phyloP scores from a whole-genome alignment of 805 yeast species.

The Candida morakotiae region DNA sequence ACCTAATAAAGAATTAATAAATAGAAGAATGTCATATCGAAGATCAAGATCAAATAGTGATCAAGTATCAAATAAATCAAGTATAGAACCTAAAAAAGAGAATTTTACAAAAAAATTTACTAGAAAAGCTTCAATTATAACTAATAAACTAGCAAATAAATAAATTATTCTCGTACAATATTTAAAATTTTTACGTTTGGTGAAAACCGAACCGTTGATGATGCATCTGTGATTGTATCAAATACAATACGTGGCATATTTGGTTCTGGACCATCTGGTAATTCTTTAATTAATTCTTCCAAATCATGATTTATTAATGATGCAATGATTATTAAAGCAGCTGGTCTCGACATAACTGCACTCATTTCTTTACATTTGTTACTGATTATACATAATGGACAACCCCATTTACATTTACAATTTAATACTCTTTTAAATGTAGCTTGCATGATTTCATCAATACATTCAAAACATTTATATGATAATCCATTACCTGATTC shows the following conservation, averaged over 20 bases:
- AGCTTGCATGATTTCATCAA: constrained; percentile 59
- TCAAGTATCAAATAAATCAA: constrained; percentile 10
- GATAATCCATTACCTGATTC: constrained; percentile 75
- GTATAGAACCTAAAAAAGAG: constrained; percentile 14
- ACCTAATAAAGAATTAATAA: constrained; percentile 3
- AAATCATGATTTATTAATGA: constrained; percentile 53
- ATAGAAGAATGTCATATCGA: constrained; percentile 8
- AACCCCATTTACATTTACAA: constrained; percentile 75
- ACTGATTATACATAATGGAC: constrained; percentile 85
- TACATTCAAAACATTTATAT: constrained; percentile 73
- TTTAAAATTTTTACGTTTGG: constrained; percentile 40
- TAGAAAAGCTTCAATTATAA: constrained; percentile 28
- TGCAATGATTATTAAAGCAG: constrained; percentile 67
- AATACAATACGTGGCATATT: constrained; percentile 65
- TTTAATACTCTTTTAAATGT: constrained; percentile 55
- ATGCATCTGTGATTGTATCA: constrained; percentile 64
- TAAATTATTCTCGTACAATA: constrained; percentile 3
- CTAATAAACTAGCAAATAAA: constrained; percentile 8
- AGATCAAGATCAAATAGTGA: constrained; percentile 9
- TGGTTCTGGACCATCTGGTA: constrained; percentile 70
- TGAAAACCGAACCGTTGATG: constrained; percentile 56
- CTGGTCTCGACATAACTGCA: constrained; percentile 83
- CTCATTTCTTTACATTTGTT: constrained; percentile 76
- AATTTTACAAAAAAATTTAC: constrained; percentile 30
- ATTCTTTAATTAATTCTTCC: constrained; percentile 37